phyloP scores from a whole-genome alignment of 2,329 filamentous ascomycete genomes.

The Harringtonia lauricola region DNA sequence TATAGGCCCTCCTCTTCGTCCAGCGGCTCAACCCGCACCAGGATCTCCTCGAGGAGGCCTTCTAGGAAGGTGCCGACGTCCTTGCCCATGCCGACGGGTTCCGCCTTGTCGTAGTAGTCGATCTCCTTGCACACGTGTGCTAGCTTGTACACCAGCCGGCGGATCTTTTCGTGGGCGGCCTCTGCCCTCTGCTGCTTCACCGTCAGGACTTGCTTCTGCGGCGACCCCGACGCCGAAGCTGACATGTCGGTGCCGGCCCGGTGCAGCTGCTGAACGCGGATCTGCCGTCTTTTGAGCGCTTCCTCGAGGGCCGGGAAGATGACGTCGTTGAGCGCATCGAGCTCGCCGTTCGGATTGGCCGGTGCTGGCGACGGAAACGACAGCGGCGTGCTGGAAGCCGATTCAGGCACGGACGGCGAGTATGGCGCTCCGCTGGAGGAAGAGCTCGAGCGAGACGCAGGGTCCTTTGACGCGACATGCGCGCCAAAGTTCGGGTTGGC shows the following conservation, averaged over 20 bases:
- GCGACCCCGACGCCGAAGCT: background rate
- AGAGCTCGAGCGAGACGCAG: background rate
- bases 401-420: slow-evolving; percentile 9
- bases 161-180: slow-evolving; percentile 69
- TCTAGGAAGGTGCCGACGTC: slow-evolving; percentile 85
- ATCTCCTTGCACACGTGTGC: slow-evolving; percentile 80
- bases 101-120: slow-evolving; percentile 74
- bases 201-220: slow-evolving; percentile 34
- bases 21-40: slow-evolving; percentile 81
- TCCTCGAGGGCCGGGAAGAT: slow-evolving; percentile 89
- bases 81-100: slow-evolving; percentile 87
- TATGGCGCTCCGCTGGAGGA: background rate
- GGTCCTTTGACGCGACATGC: slow-evolving; percentile 12
- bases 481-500: slow-evolving; percentile 6
- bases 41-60: slow-evolving; percentile 83
- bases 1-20: slow-evolving; percentile 52
- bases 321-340: slow-evolving; percentile 82
- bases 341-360: slow-evolving; percentile 51
- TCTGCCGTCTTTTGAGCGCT: slow-evolving; percentile 70
- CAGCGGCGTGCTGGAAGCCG: slow-evolving; percentile 15
- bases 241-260: slow-evolving; percentile 8
- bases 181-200: slow-evolving; percentile 58
- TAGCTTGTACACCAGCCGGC: slow-evolving; percentile 71
- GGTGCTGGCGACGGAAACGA: slow-evolving; percentile 48
- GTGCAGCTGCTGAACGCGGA: slow-evolving; percentile 43